Conservation (phyloP, 306 rosid genomes). For the Begonia fuchsioides region DNA sequence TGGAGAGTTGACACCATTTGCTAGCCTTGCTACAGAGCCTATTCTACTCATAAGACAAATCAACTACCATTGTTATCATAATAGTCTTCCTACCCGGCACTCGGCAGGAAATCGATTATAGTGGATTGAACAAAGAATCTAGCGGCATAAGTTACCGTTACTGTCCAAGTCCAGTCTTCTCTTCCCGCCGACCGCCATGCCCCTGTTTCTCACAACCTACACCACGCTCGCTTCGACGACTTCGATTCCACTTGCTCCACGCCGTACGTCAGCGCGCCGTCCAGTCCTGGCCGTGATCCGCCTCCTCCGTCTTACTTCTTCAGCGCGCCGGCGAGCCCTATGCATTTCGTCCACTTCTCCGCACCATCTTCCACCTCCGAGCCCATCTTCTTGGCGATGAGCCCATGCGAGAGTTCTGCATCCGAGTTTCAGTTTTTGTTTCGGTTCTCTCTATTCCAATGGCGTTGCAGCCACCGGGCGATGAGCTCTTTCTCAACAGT, state of each 20-base stretch:
- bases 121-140: too few relatives aligned
- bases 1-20: too few relatives aligned
- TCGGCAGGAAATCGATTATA: too few relatives aligned
- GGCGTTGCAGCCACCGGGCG: conserved; percentile 19
- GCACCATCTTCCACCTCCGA: conserved; percentile 5
- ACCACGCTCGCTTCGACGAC: conserved; percentile 21
- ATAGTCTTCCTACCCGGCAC: too few relatives aligned
- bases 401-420: conserved; percentile 8
- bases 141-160: too few relatives aligned
- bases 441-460: conserved; percentile 24
- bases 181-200: conserved; percentile 4
- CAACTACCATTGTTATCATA: too few relatives aligned
- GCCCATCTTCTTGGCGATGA: conserved; percentile 4
- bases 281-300: conserved; percentile 48
- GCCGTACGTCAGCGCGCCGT: conserved; percentile 73
- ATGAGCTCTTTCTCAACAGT: conserved; percentile 54
- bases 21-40: too few relatives aligned
- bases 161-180: not conserved
- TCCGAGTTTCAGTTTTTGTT: conserved; percentile 66
- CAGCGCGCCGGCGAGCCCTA: conserved; percentile 72
- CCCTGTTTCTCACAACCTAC: not conserved
- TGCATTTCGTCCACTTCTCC: conserved; percentile 39
- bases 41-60: too few relatives aligned
- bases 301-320: conserved; percentile 29
- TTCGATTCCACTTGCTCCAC: conserved; percentile 52